Conservation (phyloP, 768 basidiomycete genomes). For the Clitopilus passeckerianus region DNA sequence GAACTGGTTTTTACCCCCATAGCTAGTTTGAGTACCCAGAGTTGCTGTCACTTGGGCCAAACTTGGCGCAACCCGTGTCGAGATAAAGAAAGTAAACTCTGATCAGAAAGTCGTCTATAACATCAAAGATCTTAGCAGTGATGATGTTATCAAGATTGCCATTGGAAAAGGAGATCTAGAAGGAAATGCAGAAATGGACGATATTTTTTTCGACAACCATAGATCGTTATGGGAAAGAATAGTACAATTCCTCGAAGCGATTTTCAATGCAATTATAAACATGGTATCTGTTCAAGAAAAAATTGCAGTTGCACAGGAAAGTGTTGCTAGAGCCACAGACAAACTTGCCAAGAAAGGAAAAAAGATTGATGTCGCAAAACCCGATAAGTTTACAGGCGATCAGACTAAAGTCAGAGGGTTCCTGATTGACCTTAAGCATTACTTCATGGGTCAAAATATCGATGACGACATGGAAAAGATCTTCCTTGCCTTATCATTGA, state of each 20-base stretch:
- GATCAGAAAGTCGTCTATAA: no score
- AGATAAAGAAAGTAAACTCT: no score
- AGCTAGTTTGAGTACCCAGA: not conserved
- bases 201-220: not conserved
- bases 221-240: not conserved
- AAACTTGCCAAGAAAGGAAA: not conserved
- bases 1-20: not conserved
- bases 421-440: not conserved
- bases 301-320: not conserved
- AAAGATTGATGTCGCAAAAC: not conserved
- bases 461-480: not conserved
- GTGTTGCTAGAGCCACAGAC: not conserved
- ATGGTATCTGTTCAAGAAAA: not conserved
- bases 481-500: not conserved
- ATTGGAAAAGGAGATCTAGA: not conserved
- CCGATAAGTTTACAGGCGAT: not conserved
- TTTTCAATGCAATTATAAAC: not conserved
- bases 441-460: not conserved
- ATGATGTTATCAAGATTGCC: not conserved
- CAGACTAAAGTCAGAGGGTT: not conserved
- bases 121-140: not conserved
- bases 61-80: no score
- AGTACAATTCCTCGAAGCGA: not conserved
- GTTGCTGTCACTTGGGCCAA: no score
- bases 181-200: not conserved